Evolutionary conservation across 106 monocot species (phyloP).

Genomic region (Allium sativum): DNA sequence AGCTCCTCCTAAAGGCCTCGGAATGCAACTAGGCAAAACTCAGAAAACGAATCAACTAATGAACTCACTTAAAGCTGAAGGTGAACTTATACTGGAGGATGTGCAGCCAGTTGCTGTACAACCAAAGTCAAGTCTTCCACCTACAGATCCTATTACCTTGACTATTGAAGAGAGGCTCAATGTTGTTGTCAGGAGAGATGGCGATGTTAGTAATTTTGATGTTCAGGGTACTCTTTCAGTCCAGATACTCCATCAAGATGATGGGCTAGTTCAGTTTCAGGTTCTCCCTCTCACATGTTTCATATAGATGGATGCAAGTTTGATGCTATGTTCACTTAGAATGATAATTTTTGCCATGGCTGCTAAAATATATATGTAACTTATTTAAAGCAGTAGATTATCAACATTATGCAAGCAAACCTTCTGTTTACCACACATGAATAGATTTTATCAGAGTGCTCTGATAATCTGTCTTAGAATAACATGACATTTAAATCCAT

Average conservation of each 20-base stretch:
- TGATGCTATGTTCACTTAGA: neutral
- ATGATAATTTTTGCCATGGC: too few species aligned
- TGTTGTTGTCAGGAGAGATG: conserved; percentile 75
- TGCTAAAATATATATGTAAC: too few species aligned
- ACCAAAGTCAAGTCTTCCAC: conserved; percentile 37
- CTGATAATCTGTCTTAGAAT: too few species aligned
- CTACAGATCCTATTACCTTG: conserved; percentile 82
- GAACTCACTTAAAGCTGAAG: conserved; percentile 94
- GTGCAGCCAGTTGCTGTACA: conserved; percentile 45
- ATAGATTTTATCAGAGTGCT: too few species aligned
- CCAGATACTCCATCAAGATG: conserved; percentile 88
- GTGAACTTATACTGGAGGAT: conserved; percentile 94
- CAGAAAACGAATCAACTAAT: conserved; percentile 76
- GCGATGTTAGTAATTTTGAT: conserved; percentile 82
- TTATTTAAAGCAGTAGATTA: too few species aligned
- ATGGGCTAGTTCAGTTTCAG: conserved; percentile 91
- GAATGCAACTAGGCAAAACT: conserved; percentile 94
- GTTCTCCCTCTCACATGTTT: conserved; percentile 13
- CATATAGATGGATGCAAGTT: neutral
- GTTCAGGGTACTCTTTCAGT: conserved; percentile 90
- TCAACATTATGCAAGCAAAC: too few species aligned
- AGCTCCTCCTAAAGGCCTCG: conserved; percentile 85
- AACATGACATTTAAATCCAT: too few species aligned
- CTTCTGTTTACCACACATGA: too few species aligned
- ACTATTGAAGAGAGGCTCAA: conserved; percentile 86